Percentiles rank a stretch among this genome's conserved stretches.
Conservation (phyloP, 257 asterid species). For the Scutellaria barbata region DNA sequence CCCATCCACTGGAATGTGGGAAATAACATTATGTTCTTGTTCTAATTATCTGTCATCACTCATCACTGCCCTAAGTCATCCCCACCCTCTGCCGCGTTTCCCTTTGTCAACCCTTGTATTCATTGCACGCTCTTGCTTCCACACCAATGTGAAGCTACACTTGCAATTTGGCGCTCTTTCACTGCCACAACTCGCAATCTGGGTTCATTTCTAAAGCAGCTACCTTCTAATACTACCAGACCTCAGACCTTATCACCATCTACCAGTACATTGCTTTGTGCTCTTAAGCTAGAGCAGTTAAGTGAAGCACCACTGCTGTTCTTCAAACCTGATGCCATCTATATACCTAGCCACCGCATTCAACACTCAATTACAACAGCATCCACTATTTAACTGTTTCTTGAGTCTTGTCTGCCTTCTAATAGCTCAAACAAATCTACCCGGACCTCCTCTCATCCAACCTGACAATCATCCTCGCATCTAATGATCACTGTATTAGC, state of each 20-base stretch:
- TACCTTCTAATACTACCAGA: constrained; percentile 11
- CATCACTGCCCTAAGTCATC: neutral
- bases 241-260: neutral
- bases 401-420: neutral
- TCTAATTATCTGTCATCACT: neutral
- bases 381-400: neutral
- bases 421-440: constrained; percentile 1
- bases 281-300: neutral
- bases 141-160: constrained; percentile 1
- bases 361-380: too few species aligned
- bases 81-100: neutral
- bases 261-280: neutral
- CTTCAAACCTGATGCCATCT: neutral
- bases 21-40: neutral
- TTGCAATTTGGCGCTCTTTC: neutral
- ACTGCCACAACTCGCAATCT: neutral
- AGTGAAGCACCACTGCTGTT: neutral
- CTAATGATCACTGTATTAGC: constrained; percentile 7
- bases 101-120: neutral
- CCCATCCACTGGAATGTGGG: constrained; percentile 10
- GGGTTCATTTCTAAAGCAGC: neutral
- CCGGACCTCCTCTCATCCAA: neutral
- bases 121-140: neutral
- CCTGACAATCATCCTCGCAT: neutral
- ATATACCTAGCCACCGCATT: neutral